phyloP scores from a whole-genome alignment of 2,329 filamentous ascomycete genomes.

The Lachnellula occidentalis region DNA sequence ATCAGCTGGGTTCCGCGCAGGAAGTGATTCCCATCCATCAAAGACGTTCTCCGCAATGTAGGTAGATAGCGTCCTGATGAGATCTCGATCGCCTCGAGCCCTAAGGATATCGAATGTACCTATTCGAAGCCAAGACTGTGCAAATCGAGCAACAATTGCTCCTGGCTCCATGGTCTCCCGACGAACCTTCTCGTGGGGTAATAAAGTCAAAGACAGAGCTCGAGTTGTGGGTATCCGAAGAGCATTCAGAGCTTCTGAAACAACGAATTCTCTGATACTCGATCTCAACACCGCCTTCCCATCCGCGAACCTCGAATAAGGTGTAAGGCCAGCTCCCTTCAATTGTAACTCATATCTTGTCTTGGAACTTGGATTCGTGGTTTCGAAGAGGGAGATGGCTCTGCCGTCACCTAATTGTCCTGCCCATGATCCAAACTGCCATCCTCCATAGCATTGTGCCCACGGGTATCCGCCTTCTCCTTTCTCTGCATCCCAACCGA shows the following conservation, averaged over 20 bases:
- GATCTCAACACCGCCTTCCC: slow-evolving; percentile 89
- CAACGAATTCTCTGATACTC: slow-evolving; percentile 90
- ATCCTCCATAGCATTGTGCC: slow-evolving; percentile 96
- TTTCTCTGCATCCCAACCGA: slow-evolving; percentile 67
- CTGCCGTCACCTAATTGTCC: slow-evolving; percentile 92
- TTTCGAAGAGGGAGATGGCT: slow-evolving; percentile 90
- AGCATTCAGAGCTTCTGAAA: slow-evolving; percentile 83
- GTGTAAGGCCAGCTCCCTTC: slow-evolving; percentile 89
- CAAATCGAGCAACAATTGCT: slow-evolving; percentile 88
- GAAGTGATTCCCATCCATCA: slow-evolving; percentile 79
- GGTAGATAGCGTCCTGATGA: slow-evolving; percentile 69
- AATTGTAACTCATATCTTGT: slow-evolving; percentile 83
- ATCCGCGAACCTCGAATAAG: slow-evolving; percentile 94
- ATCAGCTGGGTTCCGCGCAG: slow-evolving; percentile 50
- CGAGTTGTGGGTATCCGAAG: slow-evolving; percentile 81
- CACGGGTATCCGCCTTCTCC: slow-evolving; percentile 79
- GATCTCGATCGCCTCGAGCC: slow-evolving; percentile 68
- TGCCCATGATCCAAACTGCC: slow-evolving; percentile 80
- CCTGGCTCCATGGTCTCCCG: slow-evolving; percentile 82
- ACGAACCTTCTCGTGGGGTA: slow-evolving; percentile 66
- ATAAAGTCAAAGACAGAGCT: slow-evolving; percentile 73
- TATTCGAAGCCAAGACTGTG: slow-evolving; percentile 83
- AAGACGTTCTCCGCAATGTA: slow-evolving; percentile 88
- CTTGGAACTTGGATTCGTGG: slow-evolving; percentile 67
- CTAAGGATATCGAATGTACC: slow-evolving; percentile 95